Base-by-base conservation (phyloP, 1,139 yeast genomes). In the Debaryomycetaceae sp. region DNA sequence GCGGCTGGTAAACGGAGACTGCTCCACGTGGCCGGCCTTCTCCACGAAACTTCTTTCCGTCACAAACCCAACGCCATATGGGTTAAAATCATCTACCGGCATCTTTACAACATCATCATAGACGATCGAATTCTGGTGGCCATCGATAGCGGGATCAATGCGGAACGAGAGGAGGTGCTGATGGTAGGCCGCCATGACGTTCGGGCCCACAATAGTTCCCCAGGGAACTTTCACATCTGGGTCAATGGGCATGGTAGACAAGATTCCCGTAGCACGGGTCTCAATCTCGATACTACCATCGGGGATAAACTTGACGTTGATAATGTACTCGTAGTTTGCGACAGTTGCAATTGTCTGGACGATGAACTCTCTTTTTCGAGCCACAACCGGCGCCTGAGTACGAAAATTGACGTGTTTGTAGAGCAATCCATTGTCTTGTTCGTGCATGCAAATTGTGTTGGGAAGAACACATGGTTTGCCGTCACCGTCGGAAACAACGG, bases 321-420 rank as follows among this genome's bases (percentile, higher is more conserved):
- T 58, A 40, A 80, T 72, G 62, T 83, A 83, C 60, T 83, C 94
- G 60, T 83, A 83, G 64, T 83, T 83, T 35, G 93, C 93, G 36
- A 83, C 94, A 25, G 94, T 83, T 27, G 92, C 83, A 48, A 83
- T 78, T 34, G 87, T 78, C 62, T 83, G 94, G 38, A 83, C 72
- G 30, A 83, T 77, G 46, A 83, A 76, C 51, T 81, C 85, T 58
- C 94, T 76, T 62, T 82, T 77, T 67, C 94, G 77, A 23, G 90
- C 83, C 38, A 79, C 80, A 38, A 78, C 79, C 6, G 87, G 76
- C 35, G 68, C 63, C 36, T 67, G 63, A 32, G 83, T 82, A 63
- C 94, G 72, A 64, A 75, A 82, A 63, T 83, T 83, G 42, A 80
- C 76, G 55, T 83, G 95, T 65, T 83, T 81, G 68, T 75, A 79